A percentile compares a stretch with the other conserved stretches of the same genome.
phyloP scores from a whole-genome alignment of 257 asterid species.

The Nyctanthes arbortristis region DNA sequence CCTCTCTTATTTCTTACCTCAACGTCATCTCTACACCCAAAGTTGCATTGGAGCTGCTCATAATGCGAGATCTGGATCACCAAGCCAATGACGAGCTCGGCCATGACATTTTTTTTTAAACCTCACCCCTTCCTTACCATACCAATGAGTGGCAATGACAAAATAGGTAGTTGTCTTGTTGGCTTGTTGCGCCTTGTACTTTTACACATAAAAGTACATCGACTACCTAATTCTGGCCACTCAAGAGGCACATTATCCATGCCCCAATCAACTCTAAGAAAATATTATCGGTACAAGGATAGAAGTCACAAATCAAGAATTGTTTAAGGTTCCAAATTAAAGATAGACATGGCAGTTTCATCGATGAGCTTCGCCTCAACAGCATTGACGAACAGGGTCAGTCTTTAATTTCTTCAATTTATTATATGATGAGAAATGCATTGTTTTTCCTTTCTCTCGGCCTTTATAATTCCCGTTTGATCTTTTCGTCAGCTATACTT shows the following conservation, averaged over 20 bases:
- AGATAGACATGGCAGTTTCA: conserved; percentile 58
- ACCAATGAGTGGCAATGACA: no score
- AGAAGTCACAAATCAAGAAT: conserved; percentile 10
- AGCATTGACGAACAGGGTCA: conserved; percentile 42
- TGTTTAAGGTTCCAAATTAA: not conserved
- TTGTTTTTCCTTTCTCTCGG: not conserved
- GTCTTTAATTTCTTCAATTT: not conserved
- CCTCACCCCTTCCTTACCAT: no score
- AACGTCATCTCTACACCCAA: no score
- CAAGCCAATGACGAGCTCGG: no score
- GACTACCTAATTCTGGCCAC: conserved; percentile 26
- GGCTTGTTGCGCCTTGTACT: no score
- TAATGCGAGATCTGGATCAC: no score
- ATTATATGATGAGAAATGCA: not conserved
- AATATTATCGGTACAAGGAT: not conserved
- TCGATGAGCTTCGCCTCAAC: conserved; percentile 46
- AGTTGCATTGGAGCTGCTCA: no score
- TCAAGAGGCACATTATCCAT: conserved; percentile 32
- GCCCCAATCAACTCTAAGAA: conserved; percentile 20
- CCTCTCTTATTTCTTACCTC: no score
- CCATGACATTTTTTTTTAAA: no score
- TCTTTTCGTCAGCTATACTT: conserved; percentile 28
- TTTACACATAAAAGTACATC: no score
- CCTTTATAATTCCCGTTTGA: conserved; percentile 6
- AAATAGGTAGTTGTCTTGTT: no score